These are phyloP conservation scores for Dendrobium nobile DNA, from an alignment of 106 monocot genomes.

Conservation along the genomic window DNA sequence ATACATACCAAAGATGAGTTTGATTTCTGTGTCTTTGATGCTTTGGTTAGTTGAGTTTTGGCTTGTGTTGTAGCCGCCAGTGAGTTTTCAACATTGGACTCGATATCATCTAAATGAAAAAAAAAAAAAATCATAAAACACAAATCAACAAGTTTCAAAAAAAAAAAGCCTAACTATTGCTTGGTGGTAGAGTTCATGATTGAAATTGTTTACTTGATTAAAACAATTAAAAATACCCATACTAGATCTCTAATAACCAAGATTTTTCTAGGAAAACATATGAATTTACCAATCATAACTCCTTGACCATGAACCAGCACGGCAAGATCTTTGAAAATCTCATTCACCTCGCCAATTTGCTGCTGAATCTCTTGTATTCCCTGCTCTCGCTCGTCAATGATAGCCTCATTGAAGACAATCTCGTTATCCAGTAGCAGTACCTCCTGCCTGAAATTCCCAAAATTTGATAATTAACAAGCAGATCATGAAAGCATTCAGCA, in stretches of 20 bases:
- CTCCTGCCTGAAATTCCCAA: slow-evolving; percentile 46
- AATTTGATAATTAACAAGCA: neutral
- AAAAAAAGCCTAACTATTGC: neutral
- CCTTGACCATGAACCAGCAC: slow-evolving; percentile 81
- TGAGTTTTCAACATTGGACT: slow-evolving; percentile 60
- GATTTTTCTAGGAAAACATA: neutral
- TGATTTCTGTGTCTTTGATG: slow-evolving; percentile 70
- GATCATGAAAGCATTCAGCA: neutral
- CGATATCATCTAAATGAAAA: slow-evolving; percentile 57
- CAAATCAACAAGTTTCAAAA: neutral
- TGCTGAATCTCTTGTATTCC: slow-evolving; percentile 83
- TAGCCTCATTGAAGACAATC: slow-evolving; percentile 83
- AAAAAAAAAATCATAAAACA: neutral
- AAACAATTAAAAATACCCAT: too few species aligned
- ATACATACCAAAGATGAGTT: slow-evolving; percentile 73
- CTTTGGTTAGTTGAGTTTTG: slow-evolving; percentile 63
- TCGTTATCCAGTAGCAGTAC: slow-evolving; percentile 71
- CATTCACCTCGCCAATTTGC: slow-evolving; percentile 92
- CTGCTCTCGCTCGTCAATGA: slow-evolving; percentile 93
- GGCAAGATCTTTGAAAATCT: slow-evolving; percentile 83
- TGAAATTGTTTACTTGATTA: too few species aligned
- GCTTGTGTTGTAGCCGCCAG: slow-evolving; percentile 50
- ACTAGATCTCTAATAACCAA: too few species aligned
- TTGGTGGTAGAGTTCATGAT: too few species aligned
- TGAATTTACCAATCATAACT: slow-evolving; percentile 51